Base-by-base conservation (phyloP, 2,329 filamentous ascomycete species). In the Drechslerella dactyloides region DNA sequence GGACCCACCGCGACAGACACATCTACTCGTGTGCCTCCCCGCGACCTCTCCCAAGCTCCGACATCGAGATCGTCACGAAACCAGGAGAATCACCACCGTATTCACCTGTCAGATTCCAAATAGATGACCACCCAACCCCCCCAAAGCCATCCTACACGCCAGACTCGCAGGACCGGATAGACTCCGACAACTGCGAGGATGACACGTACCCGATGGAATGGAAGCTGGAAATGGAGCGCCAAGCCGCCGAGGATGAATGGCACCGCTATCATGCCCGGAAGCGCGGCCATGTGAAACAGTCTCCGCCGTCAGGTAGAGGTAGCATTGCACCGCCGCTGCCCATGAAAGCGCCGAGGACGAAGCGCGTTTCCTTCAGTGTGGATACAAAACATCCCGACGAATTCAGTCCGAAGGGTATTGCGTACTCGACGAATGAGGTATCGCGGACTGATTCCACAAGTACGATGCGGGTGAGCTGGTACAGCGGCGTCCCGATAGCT, bases 11-110 rank as follows among this genome's bases (percentile, higher is more conserved):
- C 17, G 6, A 40, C 1, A 6, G 24, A 30, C 15, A 53, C 60
- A 5, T 56, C 56, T 13, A 60, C 24, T 1, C 50, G 8, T 35
- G 11, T 30, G 24, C 13, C 11, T 35, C 50, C 5, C 50, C 50
- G 4, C 50, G 68, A 19, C 42, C 51, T 19, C 30, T 72, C n/a
- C 64, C 68, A n/a, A 65, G 51, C 37, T 55, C 68, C 2, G 68
- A 51, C 13, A 23, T 72, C 19, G 68, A 72, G 40, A 72, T 72
- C 30, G 51, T 72, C 1, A 60, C 60, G 6, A 51, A 40, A 17
- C 68, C 68, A 5, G 68, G 68, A 19, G 68, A 72, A 48, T 72
- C 68, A 8, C 68, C 68, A 44, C 68, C 68, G 2, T 52, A 63
- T 19, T 72, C 68, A 4, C 68, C 68, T 10, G 68, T 72, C 23